Evolutionary conservation across 768 basidiomycete genomes (phyloP), one percentile per base, ranked within the genome.

Genomic region (Lyophyllum atratum): DNA sequence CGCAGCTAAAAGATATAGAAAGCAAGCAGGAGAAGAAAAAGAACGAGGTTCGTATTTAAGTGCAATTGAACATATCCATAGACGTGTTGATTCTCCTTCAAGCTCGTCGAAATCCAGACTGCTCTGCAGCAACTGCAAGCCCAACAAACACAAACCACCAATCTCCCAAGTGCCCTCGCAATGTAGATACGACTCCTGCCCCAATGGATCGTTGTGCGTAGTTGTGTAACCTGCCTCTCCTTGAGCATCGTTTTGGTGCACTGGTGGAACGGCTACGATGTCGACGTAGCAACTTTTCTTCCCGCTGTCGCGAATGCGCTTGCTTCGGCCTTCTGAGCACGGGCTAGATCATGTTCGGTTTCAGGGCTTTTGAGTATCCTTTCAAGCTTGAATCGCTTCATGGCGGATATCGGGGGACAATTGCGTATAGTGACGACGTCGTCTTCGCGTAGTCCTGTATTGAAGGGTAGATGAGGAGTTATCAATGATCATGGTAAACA

Each of bases 11-110:
- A 66, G 92, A 95, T 3, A 74, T 89, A 24, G 85, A 87, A 62
- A 79, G 80, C 28, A 90, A 87, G 64, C 79, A 87, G 52, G 92
- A 95, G 62, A 86, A 84, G 67, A 93, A 91, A 75, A 94, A 90
- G 74, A 65, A 74, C 34, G 92, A 97, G 84, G 95, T 91, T 59
- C 52, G 74, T 70, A 43, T 22, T 56, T 11, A 19, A 31, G 59
- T 48, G 40, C 56, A 19, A 40, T 50, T 48, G 59, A 49, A 37
- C 56, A 24, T 37, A 46, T 42, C 43, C 59, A 45, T 49, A 43
- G n/a, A 40, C 48, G 9, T 31, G 22, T 56, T 57, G 50, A 58
- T 46, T 63, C 48, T 61, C 55, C 57, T 66, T 56, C 49, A 61
- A 92, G 90, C 77, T 91, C 58, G 81, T 85, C 31, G 84, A 87